Percentiles rank a stretch among this genome's conserved stretches.
Evolutionary conservation across 805 yeast species (phyloP).

Genomic region (Candida glaebosa): DNA sequence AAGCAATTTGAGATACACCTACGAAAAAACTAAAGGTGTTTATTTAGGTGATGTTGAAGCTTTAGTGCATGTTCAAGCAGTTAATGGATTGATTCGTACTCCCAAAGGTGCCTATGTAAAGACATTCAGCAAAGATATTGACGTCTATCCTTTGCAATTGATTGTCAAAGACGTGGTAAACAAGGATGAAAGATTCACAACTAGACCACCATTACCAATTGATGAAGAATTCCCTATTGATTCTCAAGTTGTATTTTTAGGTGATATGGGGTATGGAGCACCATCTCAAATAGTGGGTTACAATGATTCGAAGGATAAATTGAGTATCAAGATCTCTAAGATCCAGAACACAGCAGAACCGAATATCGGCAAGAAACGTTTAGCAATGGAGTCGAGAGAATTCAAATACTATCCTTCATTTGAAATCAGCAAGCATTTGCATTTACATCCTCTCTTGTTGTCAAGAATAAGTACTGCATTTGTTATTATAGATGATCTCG

Average conservation of each 20-base stretch:
- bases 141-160: constrained; percentile 71
- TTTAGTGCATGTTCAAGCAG: constrained; percentile 66
- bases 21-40: constrained; percentile 59
- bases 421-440: constrained; percentile 57
- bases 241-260: constrained; percentile 71
- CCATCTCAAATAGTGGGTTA: constrained; percentile 67
- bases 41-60: constrained; percentile 50
- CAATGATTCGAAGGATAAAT: constrained; percentile 32
- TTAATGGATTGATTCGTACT: constrained; percentile 72
- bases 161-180: constrained; percentile 72
- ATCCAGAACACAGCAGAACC: constrained; percentile 52
- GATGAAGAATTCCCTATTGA: constrained; percentile 78
- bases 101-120: constrained; percentile 73
- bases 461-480: constrained; percentile 76
- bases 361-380: constrained; percentile 58
- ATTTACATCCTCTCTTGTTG: constrained; percentile 60
- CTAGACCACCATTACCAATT: constrained; percentile 72
- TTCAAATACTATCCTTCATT: constrained; percentile 62
- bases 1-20: constrained; percentile 37
- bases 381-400: constrained; percentile 50
- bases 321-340: constrained; percentile 49
- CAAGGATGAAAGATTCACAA: constrained; percentile 69
- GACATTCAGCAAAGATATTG: constrained; percentile 54
- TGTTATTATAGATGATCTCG: constrained; percentile 52
- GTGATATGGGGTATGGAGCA: constrained; percentile 85